Evolutionary conservation across 768 basidiomycete species (phyloP), one percentile per base, ranked within the genome.

Genomic region (Hebeloma cylindrosporum): DNA sequence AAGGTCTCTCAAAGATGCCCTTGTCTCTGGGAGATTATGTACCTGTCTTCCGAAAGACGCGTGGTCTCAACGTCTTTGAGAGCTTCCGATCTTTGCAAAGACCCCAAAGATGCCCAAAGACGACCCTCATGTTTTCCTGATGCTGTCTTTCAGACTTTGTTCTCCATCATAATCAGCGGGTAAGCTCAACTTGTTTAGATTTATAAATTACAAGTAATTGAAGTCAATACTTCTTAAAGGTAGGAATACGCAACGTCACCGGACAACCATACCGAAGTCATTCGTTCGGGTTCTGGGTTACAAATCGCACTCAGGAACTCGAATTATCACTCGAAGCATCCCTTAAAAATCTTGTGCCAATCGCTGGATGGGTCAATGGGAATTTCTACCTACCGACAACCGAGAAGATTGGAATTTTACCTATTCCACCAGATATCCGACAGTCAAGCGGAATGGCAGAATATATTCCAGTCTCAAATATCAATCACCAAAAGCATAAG

Each of bases 121-220:
- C n/a, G n/a, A n/a, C n/a, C n/a, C n/a, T n/a, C n/a, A n/a, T n/a
- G n/a, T n/a, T n/a, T n/a, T n/a, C n/a, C n/a, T n/a, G n/a, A n/a
- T n/a, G n/a, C n/a, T 37, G 59, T 16, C 40, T 66, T 2, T 16
- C 35, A 7, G 63, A 61, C 29, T 63, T 57, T 39, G 36, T 49
- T 8, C 11, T 62, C 7, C 42, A 31, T 0, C 65, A 66, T 23
- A 69, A 70, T 43, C 46, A 62, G 4, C 20, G 35, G 5, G 52
- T 62, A 58, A 50, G 58, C 56, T 6, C 11, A n/a, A n/a, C 22
- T 40, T 38, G n/a, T n/a, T 36, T 28, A 11, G n/a, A 17, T 37
- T 34, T 5, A n/a, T n/a, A n/a, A n/a, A n/a, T n/a, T n/a, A n/a
- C n/a, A n/a, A n/a, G n/a, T n/a, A n/a, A 3, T 17, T 18, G 37